Conservation (phyloP, 768 basidiomycete genomes). For the Trametes cingulata region DNA sequence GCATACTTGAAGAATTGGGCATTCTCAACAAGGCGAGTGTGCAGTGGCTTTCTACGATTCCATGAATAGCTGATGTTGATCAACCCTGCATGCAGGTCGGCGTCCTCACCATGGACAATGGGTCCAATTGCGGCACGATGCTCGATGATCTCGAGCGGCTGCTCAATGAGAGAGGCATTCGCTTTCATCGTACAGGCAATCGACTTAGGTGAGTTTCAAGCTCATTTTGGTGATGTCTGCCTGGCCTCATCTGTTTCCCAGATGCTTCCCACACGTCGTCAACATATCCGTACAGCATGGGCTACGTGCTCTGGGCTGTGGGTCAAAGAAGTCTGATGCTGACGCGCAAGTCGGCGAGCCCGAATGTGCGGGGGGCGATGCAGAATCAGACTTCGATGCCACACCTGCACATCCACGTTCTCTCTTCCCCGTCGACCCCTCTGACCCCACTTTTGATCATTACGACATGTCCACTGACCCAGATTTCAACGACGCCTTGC, state of each 20-base stretch:
- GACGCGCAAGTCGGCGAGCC: background rate
- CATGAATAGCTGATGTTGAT: background rate
- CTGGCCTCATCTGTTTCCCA: background rate
- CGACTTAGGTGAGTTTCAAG: background rate
- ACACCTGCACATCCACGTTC: too few species aligned
- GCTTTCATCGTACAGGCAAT: background rate
- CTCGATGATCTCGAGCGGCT: slow-evolving; percentile 30
- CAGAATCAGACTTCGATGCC: background rate
- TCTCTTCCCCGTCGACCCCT: background rate
- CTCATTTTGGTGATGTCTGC: too few species aligned
- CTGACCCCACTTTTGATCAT: background rate
- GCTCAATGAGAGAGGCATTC: slow-evolving; percentile 22
- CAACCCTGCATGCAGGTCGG: slow-evolving; percentile 20
- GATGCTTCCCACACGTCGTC: slow-evolving; percentile 1
- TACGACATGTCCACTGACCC: background rate
- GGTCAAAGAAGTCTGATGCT: background rate
- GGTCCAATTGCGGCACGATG: slow-evolving; percentile 37
- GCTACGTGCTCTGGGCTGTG: background rate
- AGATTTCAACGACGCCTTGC: background rate
- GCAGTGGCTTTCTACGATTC: background rate
- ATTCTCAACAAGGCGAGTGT: background rate
- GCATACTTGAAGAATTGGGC: background rate
- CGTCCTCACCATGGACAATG: slow-evolving; percentile 39
- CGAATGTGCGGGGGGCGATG: background rate
- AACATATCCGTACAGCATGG: background rate